Conservation (phyloP, 805 yeast species). For the Saccharomycopsis sp. region DNA sequence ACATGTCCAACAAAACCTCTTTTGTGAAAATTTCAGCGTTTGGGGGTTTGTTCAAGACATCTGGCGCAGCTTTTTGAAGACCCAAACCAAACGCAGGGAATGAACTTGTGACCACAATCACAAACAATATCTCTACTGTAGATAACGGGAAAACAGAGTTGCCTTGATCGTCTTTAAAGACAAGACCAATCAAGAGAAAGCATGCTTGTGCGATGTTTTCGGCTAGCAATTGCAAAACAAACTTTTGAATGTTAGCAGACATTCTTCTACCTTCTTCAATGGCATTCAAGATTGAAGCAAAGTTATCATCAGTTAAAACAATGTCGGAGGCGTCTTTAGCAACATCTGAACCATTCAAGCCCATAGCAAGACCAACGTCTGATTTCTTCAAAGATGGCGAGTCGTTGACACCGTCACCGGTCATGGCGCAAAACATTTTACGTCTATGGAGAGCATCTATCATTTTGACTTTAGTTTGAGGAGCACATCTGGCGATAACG, state of each 20-base stretch:
- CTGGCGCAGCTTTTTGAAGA: constrained; percentile 56
- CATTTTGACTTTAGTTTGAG: constrained; percentile 75
- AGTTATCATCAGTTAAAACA: constrained; percentile 69
- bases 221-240: constrained; percentile 65
- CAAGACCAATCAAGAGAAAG: constrained; percentile 64
- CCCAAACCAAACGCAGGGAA: constrained; percentile 85
- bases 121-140: constrained; percentile 77
- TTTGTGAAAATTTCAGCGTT: constrained; percentile 56
- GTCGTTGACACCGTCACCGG: constrained; percentile 81
- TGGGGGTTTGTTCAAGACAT: constrained; percentile 59
- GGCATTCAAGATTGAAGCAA: constrained; percentile 71
- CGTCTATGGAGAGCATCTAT: constrained; percentile 68
- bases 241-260: constrained; percentile 73
- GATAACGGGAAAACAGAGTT: constrained; percentile 76
- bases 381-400: constrained; percentile 72
- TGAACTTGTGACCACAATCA: constrained; percentile 70
- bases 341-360: constrained; percentile 73
- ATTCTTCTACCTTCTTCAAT: constrained; percentile 77
- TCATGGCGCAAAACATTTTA: constrained; percentile 66
- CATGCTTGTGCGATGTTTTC: constrained; percentile 69
- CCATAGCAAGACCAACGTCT: constrained; percentile 83
- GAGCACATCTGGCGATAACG: constrained; percentile 79
- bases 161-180: constrained; percentile 54
- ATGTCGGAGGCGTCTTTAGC: constrained; percentile 82
- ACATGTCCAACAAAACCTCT: constrained; percentile 64